Evolutionary conservation across 139 green algal species (phyloP), one percentile per base, ranked within the genome.

Genomic region (Astrephomene gubernaculifera): DNA sequence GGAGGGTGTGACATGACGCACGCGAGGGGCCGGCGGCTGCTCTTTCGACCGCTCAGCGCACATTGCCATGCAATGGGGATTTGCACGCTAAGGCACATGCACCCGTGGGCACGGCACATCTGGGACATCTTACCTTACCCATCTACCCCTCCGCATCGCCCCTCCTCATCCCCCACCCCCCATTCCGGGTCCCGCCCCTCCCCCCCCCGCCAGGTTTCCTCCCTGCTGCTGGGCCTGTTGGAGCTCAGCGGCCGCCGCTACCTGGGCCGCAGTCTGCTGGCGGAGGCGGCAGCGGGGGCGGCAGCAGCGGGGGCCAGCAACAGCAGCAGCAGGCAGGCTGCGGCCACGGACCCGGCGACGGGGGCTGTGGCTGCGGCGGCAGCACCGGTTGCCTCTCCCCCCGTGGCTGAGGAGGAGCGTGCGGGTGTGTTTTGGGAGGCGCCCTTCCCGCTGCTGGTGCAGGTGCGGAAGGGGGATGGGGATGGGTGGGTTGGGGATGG

Each of bases 151-250:
- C n/a, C n/a, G n/a, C n/a, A n/a, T n/a, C n/a, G n/a, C n/a, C n/a
- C n/a, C n/a, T n/a, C n/a, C n/a, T n/a, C n/a, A n/a, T n/a, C n/a
- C n/a, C n/a, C n/a, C n/a, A n/a, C n/a, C 17, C 49, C 49, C 49
- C 17, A 17, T 57, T 17, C 49, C 49, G 12, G 49, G 12, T 17
- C 49, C 49, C 17, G 49, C 17, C 49, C 49, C 49, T 57, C 49
- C 49, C 49, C 49, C 49, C 49, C 49, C 49, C 14, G 49, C 49
- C 64, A 86, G 79, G 86, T 93, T 6, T 90, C 82, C 25, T 88
- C 75, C 8, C 71, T 93, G 85, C 85, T 93, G 57, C 82, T 93
- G 61, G 90, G 87, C 0, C 75, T 93, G 24, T 87, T 93, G 43
- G 67, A 65, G n/a, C 84, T 90, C 43, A 86, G 71, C 45, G 82